Percentiles rank a stretch among this genome's conserved stretches.
phyloP scores from a whole-genome alignment of 768 basidiomycete species.

The Phanerodontia chrysosporium region DNA sequence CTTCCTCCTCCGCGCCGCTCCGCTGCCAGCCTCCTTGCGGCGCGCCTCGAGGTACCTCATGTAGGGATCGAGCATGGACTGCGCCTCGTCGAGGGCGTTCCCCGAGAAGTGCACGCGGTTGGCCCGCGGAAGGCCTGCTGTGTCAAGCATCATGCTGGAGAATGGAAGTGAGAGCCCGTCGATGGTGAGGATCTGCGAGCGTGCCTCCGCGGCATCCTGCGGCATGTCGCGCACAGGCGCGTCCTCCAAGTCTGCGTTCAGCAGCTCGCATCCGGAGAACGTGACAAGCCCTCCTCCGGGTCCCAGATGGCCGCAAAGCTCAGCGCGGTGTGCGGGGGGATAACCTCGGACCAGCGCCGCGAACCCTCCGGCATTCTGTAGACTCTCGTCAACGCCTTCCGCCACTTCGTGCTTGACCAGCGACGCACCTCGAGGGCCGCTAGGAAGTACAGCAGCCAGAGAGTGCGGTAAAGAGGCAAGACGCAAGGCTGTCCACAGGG shows the following conservation, averaged over 20 bases:
- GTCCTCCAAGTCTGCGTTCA: constrained; percentile 24
- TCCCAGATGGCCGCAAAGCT: constrained; percentile 62
- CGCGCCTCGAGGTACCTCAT: constrained; percentile 9
- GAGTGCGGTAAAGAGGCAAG: too few relatives aligned
- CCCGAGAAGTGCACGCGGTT: constrained; percentile 17
- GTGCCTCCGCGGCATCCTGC: constrained; percentile 19
- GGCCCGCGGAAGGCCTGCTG: constrained; percentile 4
- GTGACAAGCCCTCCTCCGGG: constrained; percentile 49
- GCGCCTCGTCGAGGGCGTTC: constrained; percentile 19
- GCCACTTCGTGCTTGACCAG: background rate
- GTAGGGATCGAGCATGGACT: constrained; percentile 17
- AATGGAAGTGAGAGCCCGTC: constrained; percentile 19
- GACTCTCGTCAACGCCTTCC: background rate
- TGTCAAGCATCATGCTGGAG: constrained; percentile 1
- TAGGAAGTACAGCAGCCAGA: background rate
- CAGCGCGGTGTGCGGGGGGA: constrained; percentile 51
- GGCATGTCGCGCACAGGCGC: constrained; percentile 14
- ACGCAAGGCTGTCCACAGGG: too few relatives aligned
- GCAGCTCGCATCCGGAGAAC: constrained; percentile 49
- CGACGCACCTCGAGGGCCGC: background rate
- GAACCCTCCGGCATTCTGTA: constrained; percentile 4
- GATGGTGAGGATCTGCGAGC: constrained; percentile 25
- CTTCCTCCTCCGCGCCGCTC: background rate
- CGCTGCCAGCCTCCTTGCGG: background rate
- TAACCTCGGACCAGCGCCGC: constrained; percentile 51